Conservation (phyloP, 768 basidiomycete species). For the Xerocomus potaroensis region DNA sequence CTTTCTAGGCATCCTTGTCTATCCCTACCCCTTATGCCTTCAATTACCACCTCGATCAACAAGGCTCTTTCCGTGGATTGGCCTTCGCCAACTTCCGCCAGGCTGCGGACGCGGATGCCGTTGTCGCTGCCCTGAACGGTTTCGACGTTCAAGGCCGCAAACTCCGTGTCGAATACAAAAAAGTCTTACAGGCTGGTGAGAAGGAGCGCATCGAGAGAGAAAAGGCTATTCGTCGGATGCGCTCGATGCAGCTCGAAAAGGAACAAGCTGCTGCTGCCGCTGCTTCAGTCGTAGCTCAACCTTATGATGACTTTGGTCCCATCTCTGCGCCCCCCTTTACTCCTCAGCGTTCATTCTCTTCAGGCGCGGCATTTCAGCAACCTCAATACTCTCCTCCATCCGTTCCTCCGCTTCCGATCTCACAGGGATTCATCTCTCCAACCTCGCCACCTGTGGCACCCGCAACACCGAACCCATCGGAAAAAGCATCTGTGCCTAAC, state of each 20-base stretch:
- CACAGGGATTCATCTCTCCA: constrained; percentile 40
- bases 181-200: constrained; percentile 97
- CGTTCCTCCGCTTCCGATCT: constrained; percentile 36
- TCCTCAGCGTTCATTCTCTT: constrained; percentile 72
- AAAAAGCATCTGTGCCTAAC: constrained; percentile 53
- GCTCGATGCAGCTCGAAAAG: constrained; percentile 92
- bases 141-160: constrained; percentile 96
- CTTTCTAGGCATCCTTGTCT: constrained; percentile 71
- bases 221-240: constrained; percentile 97
- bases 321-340: constrained; percentile 53
- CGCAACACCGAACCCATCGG: constrained; percentile 58
- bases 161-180: constrained; percentile 98
- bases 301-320: constrained; percentile 75
- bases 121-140: constrained; percentile 93
- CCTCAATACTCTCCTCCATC: constrained; percentile 66
- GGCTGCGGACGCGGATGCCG: constrained; percentile 86
- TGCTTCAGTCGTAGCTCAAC: constrained; percentile 27
- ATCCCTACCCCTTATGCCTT: constrained; percentile 99
- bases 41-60: constrained; percentile 97
- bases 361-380: constrained; percentile 53
- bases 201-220: constrained; percentile 98
- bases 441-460: constrained; percentile 53
- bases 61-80: constrained; percentile 93
- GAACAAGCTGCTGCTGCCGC: constrained; percentile 45
- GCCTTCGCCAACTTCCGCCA: constrained; percentile 99